These are phyloP conservation scores for Lactarius trivialis DNA, from an alignment of 768 basidiomycete species.

Conservation along the genomic window DNA sequence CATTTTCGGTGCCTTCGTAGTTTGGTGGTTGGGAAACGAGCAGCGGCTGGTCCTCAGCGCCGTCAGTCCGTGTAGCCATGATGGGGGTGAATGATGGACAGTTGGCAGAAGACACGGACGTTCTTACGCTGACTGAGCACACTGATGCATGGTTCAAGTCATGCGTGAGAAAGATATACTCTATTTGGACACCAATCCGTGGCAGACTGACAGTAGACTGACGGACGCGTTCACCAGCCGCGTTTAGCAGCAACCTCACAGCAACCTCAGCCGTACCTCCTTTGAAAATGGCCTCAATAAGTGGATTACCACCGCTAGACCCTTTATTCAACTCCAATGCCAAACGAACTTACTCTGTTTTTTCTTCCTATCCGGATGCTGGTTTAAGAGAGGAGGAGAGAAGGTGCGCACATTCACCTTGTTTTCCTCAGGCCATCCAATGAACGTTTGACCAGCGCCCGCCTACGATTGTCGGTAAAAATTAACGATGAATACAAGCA, in stretches of 20 bases:
- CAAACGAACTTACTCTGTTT: constrained; percentile 68
- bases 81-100: not conserved
- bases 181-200: not conserved
- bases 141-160: not conserved
- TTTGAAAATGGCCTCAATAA: constrained; percentile 34
- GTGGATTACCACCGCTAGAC: constrained; percentile 53
- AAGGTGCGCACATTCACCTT: constrained; percentile 41
- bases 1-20: not conserved
- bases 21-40: not conserved
- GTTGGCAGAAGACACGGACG: not conserved
- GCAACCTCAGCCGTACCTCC: not conserved
- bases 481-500: constrained; percentile 87
- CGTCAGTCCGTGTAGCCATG: constrained; percentile 5
- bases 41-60: constrained; percentile 10
- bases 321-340: constrained; percentile 55
- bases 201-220: too few relatives aligned
- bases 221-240: not conserved
- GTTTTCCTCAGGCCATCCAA: not conserved
- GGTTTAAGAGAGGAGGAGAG: constrained; percentile 58
- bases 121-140: not conserved
- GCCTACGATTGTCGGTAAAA: constrained; percentile 73
- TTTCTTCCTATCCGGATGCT: constrained; percentile 59
- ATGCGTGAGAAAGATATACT: not conserved
- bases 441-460: constrained; percentile 40
- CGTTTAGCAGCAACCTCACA: too few relatives aligned